Evolutionary conservation across 208 protist species (phyloP), one percentile per base, ranked within the genome.

Genomic region (Trypanosoma platydactyli): DNA sequence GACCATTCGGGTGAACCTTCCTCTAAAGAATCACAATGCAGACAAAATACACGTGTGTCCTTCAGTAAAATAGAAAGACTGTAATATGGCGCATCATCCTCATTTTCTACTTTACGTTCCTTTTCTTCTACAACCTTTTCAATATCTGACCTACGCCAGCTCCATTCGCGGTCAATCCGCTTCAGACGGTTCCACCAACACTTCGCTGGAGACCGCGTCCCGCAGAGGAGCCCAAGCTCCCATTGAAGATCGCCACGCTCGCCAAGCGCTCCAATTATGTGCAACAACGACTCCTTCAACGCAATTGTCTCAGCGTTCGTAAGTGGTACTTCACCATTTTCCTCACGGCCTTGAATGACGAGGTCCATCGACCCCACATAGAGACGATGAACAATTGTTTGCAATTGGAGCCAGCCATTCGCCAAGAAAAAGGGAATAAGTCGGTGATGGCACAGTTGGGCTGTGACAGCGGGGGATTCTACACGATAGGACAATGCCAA

Each of bases 381-480:
- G 9, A 91, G 71, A 1, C 76, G 71, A 13, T 80, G 77, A 42
- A 81, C 64, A 20, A 82, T 61, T 42, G 73, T 71, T 56, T 92
- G 81, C 20, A 89, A 50, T 45, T 75, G 63, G 2, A 66, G 33
- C 83, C 86, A 92, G 16, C 86, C 79, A 11, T 79, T 44, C 5
- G 58, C 69, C 20, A 60, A 66, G 30, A 83, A 68, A 53, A 80
- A 86, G 13, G 86, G 86, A 51, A 92, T 69, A 46, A 92, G 77
- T 16, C 74, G 76, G 40, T 52, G 45, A 12, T 64, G 52, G 27
- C 77, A 80, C 40, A 92, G 68, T n/a, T 50, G 69, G 0, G 74
- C 82, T 3, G 83, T 77, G 12, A 69, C 30, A 13, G 20, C 58
- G 12, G 87, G 83, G 40, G 83, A 68, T 5, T 85, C 80, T 0